Evolutionary conservation across 1,284 basidiomycete species (phyloP).

Genomic region (Apiotrichum domesticum): DNA sequence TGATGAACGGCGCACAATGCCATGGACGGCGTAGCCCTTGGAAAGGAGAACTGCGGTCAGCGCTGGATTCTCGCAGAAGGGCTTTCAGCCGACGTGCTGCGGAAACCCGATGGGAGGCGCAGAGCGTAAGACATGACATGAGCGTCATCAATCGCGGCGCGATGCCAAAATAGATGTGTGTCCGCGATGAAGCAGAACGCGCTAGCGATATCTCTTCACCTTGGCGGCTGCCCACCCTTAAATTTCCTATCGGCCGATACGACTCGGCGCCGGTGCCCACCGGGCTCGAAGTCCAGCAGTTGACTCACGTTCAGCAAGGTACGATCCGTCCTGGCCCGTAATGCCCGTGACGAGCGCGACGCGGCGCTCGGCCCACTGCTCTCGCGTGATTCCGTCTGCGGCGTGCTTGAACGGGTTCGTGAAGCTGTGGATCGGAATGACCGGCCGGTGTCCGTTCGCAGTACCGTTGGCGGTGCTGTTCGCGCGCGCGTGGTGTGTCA

Average conservation of each 20-base stretch:
- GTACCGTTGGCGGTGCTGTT: neutral
- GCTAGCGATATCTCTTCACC: too few species aligned
- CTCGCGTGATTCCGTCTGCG: conserved; percentile 43
- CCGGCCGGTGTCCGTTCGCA: neutral
- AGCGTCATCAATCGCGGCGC: too few species aligned
- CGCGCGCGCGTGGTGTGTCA: neutral
- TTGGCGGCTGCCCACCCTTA: too few species aligned
- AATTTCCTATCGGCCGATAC: too few species aligned
- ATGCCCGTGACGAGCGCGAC: conserved; percentile 82
- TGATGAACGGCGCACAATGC: conserved; percentile 85
- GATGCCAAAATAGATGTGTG: too few species aligned
- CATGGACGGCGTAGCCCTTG: conserved; percentile 87
- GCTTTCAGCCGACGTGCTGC: too few species aligned
- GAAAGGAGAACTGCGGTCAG: conserved; percentile 61
- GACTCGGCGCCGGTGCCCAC: too few species aligned
- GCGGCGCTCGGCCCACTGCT: conserved; percentile 76
- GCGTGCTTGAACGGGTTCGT: conserved; percentile 5
- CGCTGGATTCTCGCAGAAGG: too few species aligned
- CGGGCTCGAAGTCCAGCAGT: neutral
- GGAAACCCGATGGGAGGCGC: too few species aligned
- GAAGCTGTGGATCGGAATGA: neutral
- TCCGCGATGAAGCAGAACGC: too few species aligned
- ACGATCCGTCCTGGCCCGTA: conserved; percentile 60
- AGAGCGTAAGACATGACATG: too few species aligned
- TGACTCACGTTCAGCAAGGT: conserved; percentile 15